Base-by-base conservation (phyloP, 202 grass and related monocot genomes). In the Musa balbisiana region DNA sequence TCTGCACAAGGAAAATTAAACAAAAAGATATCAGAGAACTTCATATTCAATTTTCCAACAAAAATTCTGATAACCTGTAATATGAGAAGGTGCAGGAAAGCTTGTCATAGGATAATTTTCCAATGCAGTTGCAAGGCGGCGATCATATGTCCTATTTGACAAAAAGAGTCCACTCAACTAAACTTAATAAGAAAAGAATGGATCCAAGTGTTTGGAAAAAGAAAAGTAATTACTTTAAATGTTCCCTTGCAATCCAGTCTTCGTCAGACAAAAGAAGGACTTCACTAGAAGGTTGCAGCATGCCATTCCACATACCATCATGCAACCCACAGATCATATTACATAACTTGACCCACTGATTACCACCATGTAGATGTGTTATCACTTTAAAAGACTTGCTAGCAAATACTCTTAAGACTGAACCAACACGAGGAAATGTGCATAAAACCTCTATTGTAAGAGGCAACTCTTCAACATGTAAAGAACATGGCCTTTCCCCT, bases 241-340 rank as follows among this genome's bases (percentile, higher is more conserved):
- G 78, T 58, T 90, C 70, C 64, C 81, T 53, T 53, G 87, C 85
- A 22, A 51, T 75, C 67, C 71, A 82, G 81, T 96, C 90, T 86
- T 92, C 79, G 85, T 87, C 77, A 68, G 90, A 90, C 75, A 96
- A 88, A 86, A 90, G 84, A 54, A 74, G 85, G 75, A 96, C 19
- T 82, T 85, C 85, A 85, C 90, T 87, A 69, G 83, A 85, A n/a
- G 90, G 73, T 58, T 62, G 63, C 55, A 89, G 84, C 55, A 75
- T 49, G 70, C 85, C 93, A 78, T 87, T 88, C 90, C 90, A 92
- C 29, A 96, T 85, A 74, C 90, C 90, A 19, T 72, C 87, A 78
- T 80, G 81, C 67, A 88, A 82, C 71, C 85, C 87, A 78, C 80
- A 90, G 76, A 80, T 76, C 62, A 91, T 83, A 76, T 92, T 96